phyloP scores from a whole-genome alignment of 2,329 filamentous ascomycete species.

The Tolypocladium cylindrosporum region DNA sequence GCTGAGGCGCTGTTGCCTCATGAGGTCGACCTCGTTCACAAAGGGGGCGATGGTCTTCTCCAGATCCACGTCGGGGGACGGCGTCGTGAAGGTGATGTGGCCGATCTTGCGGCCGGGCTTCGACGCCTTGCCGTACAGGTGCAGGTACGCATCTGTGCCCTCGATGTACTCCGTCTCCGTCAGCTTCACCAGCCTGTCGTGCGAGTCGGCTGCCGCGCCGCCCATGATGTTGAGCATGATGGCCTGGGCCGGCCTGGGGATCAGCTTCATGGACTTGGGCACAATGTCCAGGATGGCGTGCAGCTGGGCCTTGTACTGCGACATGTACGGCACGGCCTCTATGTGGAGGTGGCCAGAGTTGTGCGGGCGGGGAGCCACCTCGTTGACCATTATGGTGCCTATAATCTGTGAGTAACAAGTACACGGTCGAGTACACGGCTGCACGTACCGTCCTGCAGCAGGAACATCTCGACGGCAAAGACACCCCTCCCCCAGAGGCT shows the following conservation, averaged over 20 bases:
- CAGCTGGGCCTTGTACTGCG: conserved; percentile 87
- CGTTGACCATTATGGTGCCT: conserved; percentile 66
- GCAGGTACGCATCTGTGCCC: conserved; percentile 49
- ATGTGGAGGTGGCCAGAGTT: conserved; percentile 96
- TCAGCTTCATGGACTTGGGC: conserved; percentile 45
- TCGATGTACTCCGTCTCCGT: conserved; percentile 32
- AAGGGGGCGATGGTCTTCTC: conserved; percentile 53
- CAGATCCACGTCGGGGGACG: conserved; percentile 55
- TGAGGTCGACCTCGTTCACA: conserved; percentile 51
- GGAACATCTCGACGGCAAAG: conserved; percentile 94
- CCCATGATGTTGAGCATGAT: conserved; percentile 81
- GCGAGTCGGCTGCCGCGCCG: conserved; percentile 54
- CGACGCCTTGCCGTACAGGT: conserved; percentile 86
- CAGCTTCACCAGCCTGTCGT: conserved; percentile 39
- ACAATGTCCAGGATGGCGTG: conserved; percentile 67
- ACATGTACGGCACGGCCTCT: conserved; percentile 70
- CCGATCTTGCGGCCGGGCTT: conserved; percentile 90
- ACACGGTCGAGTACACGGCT: not conserved
- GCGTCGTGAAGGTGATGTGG: conserved; percentile 74
- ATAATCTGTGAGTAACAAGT: conserved; percentile 3
- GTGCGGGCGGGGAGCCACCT: conserved; percentile 72
- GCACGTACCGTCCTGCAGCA: conserved; percentile 60
- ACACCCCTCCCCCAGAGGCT: conserved; percentile 82
- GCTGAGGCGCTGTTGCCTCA: conserved; percentile 44
- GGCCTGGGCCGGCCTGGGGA: conserved; percentile 36